Evolutionary conservation across 768 basidiomycete species (phyloP).

Genomic region (Leccinum rimulosum): DNA sequence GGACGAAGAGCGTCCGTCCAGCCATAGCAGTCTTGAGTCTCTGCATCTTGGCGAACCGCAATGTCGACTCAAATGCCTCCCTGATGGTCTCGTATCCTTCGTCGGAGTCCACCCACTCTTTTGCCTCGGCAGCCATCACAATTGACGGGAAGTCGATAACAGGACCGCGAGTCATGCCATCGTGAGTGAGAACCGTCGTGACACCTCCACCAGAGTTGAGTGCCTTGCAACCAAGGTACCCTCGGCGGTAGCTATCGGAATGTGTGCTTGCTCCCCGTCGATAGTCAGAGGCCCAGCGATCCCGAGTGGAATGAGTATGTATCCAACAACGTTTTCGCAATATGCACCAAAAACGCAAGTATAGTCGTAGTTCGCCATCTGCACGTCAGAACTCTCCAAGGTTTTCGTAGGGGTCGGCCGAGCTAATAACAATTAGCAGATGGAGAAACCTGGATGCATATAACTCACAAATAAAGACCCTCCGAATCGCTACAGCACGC

Average conservation of each 20-base stretch:
- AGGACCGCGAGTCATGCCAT: conserved; percentile 99
- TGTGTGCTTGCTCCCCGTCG: conserved; percentile 80
- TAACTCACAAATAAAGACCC: conserved; percentile 84
- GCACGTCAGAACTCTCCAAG: conserved; percentile 80
- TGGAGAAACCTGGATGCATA: conserved; percentile 1
- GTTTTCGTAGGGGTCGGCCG: conserved; percentile 83
- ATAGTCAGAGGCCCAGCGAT: conserved; percentile 94
- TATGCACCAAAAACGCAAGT: conserved; percentile 92
- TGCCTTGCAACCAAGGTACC: conserved; percentile 99
- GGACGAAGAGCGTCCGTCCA: conserved; percentile 88
- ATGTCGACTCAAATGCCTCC: conserved; percentile 90
- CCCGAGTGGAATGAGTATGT: conserved; percentile 93
- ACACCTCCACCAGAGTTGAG: conserved; percentile 96
- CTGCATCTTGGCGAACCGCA: conserved; percentile 86
- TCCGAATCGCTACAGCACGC: conserved; percentile 80
- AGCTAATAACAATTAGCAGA: conserved; percentile 43
- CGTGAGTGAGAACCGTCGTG: conserved; percentile 85
- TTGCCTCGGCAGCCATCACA: conserved; percentile 75
- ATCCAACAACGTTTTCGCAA: conserved; percentile 98
- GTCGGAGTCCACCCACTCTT: conserved; percentile 81
- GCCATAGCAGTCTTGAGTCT: conserved; percentile 87
- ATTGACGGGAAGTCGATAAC: conserved; percentile 92
- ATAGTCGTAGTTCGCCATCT: conserved; percentile 88
- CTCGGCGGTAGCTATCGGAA: conserved; percentile 99
- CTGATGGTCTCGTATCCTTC: conserved; percentile 77